Base-by-base conservation (phyloP, 306 rosid genomes). In the Cicer chorassanicum region DNA sequence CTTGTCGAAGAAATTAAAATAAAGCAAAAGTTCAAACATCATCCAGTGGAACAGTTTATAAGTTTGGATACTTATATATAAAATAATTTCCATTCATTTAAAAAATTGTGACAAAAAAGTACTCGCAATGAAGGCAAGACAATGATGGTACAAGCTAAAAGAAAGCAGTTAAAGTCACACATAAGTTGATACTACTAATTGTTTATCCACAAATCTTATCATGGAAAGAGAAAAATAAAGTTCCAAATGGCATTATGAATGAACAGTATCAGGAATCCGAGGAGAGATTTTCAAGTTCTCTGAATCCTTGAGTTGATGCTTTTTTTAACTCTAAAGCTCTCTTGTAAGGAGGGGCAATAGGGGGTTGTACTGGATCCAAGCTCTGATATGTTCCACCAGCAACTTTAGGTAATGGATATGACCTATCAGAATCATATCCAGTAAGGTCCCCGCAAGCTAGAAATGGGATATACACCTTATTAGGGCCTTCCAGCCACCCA, bases 401-500 rank as follows among this genome's bases (percentile, higher is more conserved):
- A 56, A 80, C 96, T 88, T 84, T 89, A 64, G 97, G 98, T 29
- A 91, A 84, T 7, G 96, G 97, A 81, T 93, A 90, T 76, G 97
- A 90, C 12, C 90, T 90, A 82, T 93, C 98, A 18, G 97, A 93
- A 63, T 93, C 98, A 73, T 93, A 90, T 21, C 97, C 95, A 65
- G 81, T 73, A 18, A 93, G 97, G 77, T 92, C 94, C 74, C 98
- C 98, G 8, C 98, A 92, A 49, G 96, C 94, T 77, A 90, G 90
- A 79, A 92, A 92, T 51, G 98, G 97, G 78, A 90, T 95, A 84
- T 95, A 94, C 83, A 91, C 93, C 90, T 88, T 90, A 67, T 92
- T 95, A 21, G 99, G 88, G 65, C 99, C 97, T 87, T 92, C 99
- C 76, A 95, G 82, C 95, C 97, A 95, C 63, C 96, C 98, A 74